A percentile compares a stretch with the other conserved stretches of the same genome.
These are phyloP conservation scores for Choiromyces venosus DNA, from an alignment of 495 filamentous ascomycete species.

Conservation along the genomic window DNA sequence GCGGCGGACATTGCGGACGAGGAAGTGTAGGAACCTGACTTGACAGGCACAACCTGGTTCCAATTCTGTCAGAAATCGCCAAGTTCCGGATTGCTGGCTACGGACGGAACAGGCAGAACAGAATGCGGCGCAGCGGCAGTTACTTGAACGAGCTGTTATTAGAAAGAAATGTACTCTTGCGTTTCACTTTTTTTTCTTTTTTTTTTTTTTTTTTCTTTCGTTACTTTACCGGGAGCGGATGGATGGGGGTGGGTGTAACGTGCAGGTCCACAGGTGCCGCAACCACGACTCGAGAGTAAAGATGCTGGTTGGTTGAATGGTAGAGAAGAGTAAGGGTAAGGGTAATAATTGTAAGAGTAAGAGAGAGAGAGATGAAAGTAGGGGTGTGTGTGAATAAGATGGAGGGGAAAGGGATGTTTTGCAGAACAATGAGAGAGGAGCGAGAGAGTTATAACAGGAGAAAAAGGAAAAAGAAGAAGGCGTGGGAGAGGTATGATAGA, in stretches of 20 bases:
- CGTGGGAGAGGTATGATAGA: neutral
- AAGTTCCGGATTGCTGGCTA: neutral
- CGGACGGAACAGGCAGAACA: neutral
- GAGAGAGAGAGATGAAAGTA: neutral
- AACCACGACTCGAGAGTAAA: neutral
- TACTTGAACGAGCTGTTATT: conserved; percentile 8
- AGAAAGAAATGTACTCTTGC: conserved; percentile 15
- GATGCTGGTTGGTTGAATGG: neutral
- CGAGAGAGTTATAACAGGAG: neutral
- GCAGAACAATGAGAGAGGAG: neutral
- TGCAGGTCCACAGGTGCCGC: neutral
- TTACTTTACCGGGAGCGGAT: conserved; percentile 8
- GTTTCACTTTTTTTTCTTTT: conserved; percentile 11
- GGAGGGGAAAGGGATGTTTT: neutral
- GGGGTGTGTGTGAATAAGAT: neutral
- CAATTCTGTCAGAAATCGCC: neutral
- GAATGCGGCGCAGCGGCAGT: neutral
- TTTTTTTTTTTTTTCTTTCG: conserved; percentile 6
- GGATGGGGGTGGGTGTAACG: conserved; percentile 4
- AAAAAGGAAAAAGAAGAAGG: neutral
- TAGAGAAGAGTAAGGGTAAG: neutral
- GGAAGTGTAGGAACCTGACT: neutral
- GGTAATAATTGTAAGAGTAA: neutral
- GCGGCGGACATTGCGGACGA: neutral
- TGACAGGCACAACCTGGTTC: neutral